Conservation (phyloP, 768 basidiomycete species). For the Tylopilus sp. region DNA sequence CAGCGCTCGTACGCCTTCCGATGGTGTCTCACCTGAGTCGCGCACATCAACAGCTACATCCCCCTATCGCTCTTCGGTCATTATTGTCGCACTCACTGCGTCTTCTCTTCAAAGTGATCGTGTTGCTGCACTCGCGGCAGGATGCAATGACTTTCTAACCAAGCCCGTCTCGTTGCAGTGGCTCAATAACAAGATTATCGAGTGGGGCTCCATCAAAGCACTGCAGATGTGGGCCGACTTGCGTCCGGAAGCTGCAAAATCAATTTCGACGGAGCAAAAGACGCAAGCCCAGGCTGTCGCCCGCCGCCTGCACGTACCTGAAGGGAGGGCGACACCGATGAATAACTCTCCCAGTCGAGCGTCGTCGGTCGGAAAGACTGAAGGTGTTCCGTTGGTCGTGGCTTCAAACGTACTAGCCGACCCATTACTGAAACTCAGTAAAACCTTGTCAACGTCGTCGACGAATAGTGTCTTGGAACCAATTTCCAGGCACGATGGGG, state of each 20-base stretch:
- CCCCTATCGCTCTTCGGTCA: slow-evolving; percentile 89
- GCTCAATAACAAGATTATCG: slow-evolving; percentile 97
- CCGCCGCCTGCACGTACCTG: slow-evolving; percentile 45
- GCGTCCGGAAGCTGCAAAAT: slow-evolving; percentile 54
- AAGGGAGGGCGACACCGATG: slow-evolving; percentile 40
- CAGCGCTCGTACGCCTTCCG: slow-evolving; percentile 48
- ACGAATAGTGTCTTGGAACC: neutral
- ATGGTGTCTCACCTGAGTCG: slow-evolving; percentile 44
- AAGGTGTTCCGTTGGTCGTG: slow-evolving; percentile 17
- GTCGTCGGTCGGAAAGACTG: slow-evolving; percentile 32
- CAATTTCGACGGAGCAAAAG: slow-evolving; percentile 43
- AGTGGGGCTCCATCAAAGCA: slow-evolving; percentile 98
- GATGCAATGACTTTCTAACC: slow-evolving; percentile 98
- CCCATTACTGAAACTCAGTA: slow-evolving; percentile 23
- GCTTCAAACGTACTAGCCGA: slow-evolving; percentile 20
- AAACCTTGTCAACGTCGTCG: slow-evolving; percentile 18
- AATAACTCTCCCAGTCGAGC: slow-evolving; percentile 35
- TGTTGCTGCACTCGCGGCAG: slow-evolving; percentile 94
- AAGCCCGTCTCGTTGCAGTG: slow-evolving; percentile 94
- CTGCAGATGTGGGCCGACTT: slow-evolving; percentile 90
- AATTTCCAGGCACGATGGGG: slow-evolving; percentile 19
- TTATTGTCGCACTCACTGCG: slow-evolving; percentile 98
- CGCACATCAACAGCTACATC: slow-evolving; percentile 42
- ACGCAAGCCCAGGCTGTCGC: slow-evolving; percentile 48
- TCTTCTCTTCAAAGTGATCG: slow-evolving; percentile 94